Base-by-base conservation (phyloP, 192 early-diverging fungal genomes). In the Obelidium mucronatum region DNA sequence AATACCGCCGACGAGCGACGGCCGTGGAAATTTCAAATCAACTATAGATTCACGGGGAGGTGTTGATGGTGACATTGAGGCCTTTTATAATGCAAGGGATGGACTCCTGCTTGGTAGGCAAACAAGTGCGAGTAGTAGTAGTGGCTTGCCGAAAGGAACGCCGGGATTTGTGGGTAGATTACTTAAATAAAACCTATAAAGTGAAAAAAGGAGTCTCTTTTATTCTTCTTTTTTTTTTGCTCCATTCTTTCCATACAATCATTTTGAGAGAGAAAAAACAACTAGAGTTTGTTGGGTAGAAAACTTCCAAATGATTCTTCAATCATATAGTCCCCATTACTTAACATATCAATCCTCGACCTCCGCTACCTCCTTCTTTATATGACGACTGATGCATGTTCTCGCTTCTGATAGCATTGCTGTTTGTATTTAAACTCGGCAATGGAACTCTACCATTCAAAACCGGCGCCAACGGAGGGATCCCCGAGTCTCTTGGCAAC, bases 51-150 rank as follows among this genome's bases (percentile, higher is more conserved):
- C n/a, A n/a, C n/a, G n/a, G n/a, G n/a, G n/a, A n/a, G 22, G 34
- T 26, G 56, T 78, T 62, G 56, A 66, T n/a, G 40, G 36, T 40
- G 77, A 78, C 64, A 76, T 78, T 65, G 77, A 15, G 2, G 77
- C 77, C 26, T 78, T 78, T 75, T 78, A 78, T 40, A 3, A 62
- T 13, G 77, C 77, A n/a, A 54, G 77, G 19, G 77, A 74, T 30
- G 52, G 35, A 15, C 54, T 75, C 24, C n/a, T 77, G 35, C 73
- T 33, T 13, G 40, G 36, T 15, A 65, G 22, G 34, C n/a, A 40
- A 40, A 65, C 44, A 48, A 48, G 19, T 15, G 19, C 11, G 44
- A 26, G 24, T 22, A 8, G 24, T 11, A 28, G 24, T 8, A 22
- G 48, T 22, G 48, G 15, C 4, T 64, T 64, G 34, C 62, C 62